A percentile compares a stretch with the other conserved stretches of the same genome.
Evolutionary conservation across 108 stramenopile species (phyloP).

Genomic region (Skeletonema grethae): DNA sequence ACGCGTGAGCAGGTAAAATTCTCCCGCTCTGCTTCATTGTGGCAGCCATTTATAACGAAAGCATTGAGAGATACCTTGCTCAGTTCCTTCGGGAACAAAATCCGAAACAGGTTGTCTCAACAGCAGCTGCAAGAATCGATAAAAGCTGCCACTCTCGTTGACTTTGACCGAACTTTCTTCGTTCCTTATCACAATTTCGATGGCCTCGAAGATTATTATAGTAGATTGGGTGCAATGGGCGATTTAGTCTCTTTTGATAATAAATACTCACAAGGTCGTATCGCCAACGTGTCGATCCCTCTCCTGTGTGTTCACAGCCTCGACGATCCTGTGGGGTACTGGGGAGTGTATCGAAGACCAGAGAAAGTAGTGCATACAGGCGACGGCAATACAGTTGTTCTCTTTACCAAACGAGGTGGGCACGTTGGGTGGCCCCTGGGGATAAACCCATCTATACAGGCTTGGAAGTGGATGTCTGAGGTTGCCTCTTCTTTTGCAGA

Average conservation of each 20-base stretch:
- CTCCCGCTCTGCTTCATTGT: conserved; percentile 70
- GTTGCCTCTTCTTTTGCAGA: conserved; percentile 56
- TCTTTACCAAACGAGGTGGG: conserved; percentile 74
- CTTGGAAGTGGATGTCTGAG: conserved; percentile 82
- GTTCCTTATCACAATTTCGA: conserved; percentile 76
- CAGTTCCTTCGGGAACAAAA: conserved; percentile 62
- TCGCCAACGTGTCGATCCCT: conserved; percentile 68
- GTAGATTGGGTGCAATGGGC: conserved; percentile 62
- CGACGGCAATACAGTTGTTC: conserved; percentile 59
- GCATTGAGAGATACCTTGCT: conserved; percentile 62
- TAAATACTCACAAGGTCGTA: conserved; percentile 44
- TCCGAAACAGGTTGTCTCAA: conserved; percentile 39
- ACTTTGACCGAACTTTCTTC: conserved; percentile 63
- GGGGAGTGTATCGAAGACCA: conserved; percentile 65
- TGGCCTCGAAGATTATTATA: conserved; percentile 69
- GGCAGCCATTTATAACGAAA: conserved; percentile 90
- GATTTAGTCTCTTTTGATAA: conserved; percentile 48
- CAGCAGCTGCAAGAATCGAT: conserved; percentile 55
- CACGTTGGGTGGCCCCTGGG: conserved; percentile 87
- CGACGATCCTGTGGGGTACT: conserved; percentile 78
- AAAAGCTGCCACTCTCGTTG: conserved; percentile 57
- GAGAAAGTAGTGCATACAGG: conserved; percentile 54
- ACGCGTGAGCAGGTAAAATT: conserved; percentile 62
- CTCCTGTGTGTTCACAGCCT: conserved; percentile 65
- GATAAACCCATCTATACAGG: conserved; percentile 37